Base-by-base conservation (phyloP, 257 asterid genomes). In the Linaria vulgaris region DNA sequence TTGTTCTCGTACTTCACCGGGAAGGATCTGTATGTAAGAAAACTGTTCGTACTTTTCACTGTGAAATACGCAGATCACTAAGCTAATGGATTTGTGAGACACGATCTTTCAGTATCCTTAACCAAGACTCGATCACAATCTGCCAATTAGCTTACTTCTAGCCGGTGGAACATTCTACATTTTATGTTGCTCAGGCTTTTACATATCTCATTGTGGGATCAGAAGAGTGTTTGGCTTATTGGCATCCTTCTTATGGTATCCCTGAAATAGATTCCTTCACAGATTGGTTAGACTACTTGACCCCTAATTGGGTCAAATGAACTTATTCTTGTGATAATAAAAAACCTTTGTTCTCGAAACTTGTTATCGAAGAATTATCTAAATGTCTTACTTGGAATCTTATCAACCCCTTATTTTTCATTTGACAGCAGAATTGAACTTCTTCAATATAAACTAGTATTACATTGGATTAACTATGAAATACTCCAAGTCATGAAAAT, bases 1-100 rank as follows among this genome's bases (percentile, higher is more conserved):
- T 68, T 47, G 20, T 52, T 74, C 47, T 43, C 9, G 45, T 53
- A 49, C 20, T 9, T 64, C 10, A 22, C 45, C 39, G 16, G 53
- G 41, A 4, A 6, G 22, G 21, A n/a, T n/a, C n/a, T n/a, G n/a
- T 34, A 34, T 34, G 10, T 34, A 4, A 11, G 5, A 34, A 34
- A 34, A 1, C 9, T 34, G 41, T 34, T 34, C 9, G 41, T 34
- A 4, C 41, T 8, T 34, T 34, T 34, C 9, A 34, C 41, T 34
- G 41, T 11, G 10, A 3, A 34, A 34, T 34, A 34, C 41, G 10
- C 10, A 34, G 9, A 34, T 34, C 10, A 34, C 10, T 34, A 34
- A 34, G 41, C 41, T 34, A 34, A 1, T 34, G 41, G 41, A 1
- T 34, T 3, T 3, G 37, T 30, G 3, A 3, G 37, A 6, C 37